Evolutionary conservation across 371 early-diverging fungal species (phyloP), one percentile per base, ranked within the genome.

Genomic region (Zychaea mexicana): DNA sequence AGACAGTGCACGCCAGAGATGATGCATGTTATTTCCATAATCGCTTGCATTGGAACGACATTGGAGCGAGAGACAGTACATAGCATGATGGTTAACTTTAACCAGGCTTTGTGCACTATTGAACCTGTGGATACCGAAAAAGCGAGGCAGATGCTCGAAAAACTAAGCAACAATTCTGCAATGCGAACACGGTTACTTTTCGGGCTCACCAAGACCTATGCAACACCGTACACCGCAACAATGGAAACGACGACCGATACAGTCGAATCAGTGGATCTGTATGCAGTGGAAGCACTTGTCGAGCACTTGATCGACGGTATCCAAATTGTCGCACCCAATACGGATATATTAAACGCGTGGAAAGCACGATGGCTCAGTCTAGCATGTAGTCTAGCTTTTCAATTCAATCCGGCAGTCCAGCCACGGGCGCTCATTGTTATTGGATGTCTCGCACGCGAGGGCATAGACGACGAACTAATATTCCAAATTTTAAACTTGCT

Each of bases 331-430:
- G 91, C 94, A 0, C 87, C 88, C 8, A 83, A 84, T 17, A 24
- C 75, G 81, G 88, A 89, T 64, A 86, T 89, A 21, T 85, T 88
- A 5, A 91, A 90, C 64, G 82, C 81, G 17, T 93, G 95, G 89
- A 88, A 92, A 62, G 86, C 94, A 8, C 85, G 95, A 26, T 96
- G 95, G 95, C 91, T 95, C 83, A 86, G 92, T n/a, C 76, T 96
- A 38, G 90, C 94, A 9, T 87, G 94, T 1, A 90, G 90, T 45
- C 90, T 91, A 19, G 93, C 96, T 0, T 97, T 97, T 82, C 92
- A 94, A 63, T 90, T 89, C 74, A 95, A 95, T 66, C 94, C 92
- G 4, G 92, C 94, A 0, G 83, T 95, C 28, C 97, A 97, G 70
- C 96, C 96, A 0, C 85, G 97, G 12, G 92, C 96, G 0, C 96